Evolutionary conservation across 257 asterid species (phyloP).

Genomic region (Jacaranda copaia): DNA sequence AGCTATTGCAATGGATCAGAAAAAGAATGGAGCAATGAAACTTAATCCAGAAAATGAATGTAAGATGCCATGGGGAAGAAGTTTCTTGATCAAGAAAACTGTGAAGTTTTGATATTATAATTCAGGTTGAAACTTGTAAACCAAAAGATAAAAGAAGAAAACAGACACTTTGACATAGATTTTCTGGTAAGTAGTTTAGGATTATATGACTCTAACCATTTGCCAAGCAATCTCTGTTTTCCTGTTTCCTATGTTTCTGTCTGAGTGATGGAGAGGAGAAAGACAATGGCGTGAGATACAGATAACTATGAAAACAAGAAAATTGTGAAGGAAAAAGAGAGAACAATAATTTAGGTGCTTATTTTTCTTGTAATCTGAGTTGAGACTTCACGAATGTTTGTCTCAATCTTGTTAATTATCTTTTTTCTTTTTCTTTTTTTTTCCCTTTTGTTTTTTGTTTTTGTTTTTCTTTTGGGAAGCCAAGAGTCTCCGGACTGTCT

Average conservation of each 20-base stretch:
- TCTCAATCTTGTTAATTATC: conserved; percentile 5
- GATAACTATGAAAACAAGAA: background rate
- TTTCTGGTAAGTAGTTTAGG: too few relatives aligned
- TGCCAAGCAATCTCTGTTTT: conserved; percentile 21
- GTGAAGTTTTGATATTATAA: background rate
- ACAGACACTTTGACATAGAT: too few relatives aligned
- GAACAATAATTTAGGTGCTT: background rate
- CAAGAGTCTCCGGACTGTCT: background rate
- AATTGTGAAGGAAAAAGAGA: background rate
- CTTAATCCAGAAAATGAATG: background rate
- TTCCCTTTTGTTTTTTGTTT: conserved; percentile 10
- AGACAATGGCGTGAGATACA: background rate
- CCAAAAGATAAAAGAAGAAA: background rate
- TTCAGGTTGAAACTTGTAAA: background rate
- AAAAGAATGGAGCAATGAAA: background rate
- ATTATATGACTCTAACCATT: background rate
- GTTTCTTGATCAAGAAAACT: background rate
- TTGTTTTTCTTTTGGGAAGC: background rate
- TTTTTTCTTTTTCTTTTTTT: background rate
- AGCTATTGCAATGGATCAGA: background rate
- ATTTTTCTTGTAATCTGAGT: conserved; percentile 23
- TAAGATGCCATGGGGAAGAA: background rate
- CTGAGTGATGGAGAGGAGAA: conserved; percentile 32
- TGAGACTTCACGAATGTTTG: conserved; percentile 8
- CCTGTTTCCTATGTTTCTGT: conserved; percentile 23